A percentile compares a stretch with the other conserved stretches of the same genome.
Evolutionary conservation across 2,329 filamentous ascomycete species (phyloP).

Genomic region (Diaporthe caulivora): DNA sequence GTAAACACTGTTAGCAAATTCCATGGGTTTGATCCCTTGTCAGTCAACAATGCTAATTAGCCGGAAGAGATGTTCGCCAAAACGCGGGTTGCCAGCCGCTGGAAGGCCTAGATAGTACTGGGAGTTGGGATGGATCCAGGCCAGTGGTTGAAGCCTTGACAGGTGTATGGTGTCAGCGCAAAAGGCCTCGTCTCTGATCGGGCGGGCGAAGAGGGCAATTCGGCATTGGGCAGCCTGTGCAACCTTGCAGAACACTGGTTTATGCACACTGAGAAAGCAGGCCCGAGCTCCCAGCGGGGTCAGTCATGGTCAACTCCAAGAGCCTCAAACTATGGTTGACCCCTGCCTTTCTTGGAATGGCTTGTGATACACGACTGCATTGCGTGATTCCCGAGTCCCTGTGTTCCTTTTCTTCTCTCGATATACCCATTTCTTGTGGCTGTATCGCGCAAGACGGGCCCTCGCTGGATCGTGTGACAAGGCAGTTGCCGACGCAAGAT

Average conservation of each 20-base stretch:
- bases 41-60: neutral
- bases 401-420: neutral
- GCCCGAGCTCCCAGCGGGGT: constrained; percentile 25
- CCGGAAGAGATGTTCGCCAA: constrained; percentile 15
- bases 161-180: neutral
- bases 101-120: neutral
- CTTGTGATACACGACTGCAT: neutral
- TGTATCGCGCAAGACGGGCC: neutral
- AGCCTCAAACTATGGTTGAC: neutral
- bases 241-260: neutral
- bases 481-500: neutral
- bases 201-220: neutral
- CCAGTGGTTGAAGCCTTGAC: neutral
- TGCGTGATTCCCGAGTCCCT: neutral
- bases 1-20: neutral
- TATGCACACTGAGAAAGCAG: constrained; percentile 1
- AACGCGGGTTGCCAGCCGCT: neutral
- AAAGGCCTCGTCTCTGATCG: neutral
- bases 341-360: neutral
- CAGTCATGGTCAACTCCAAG: neutral
- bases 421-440: neutral
- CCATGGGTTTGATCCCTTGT: neutral
- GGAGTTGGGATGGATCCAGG: neutral
- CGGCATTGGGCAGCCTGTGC: neutral
- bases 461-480: neutral